These are phyloP conservation scores for Mayamaea pseudoterrestris DNA, from an alignment of 108 stramenopile species.

Conservation along the genomic window DNA sequence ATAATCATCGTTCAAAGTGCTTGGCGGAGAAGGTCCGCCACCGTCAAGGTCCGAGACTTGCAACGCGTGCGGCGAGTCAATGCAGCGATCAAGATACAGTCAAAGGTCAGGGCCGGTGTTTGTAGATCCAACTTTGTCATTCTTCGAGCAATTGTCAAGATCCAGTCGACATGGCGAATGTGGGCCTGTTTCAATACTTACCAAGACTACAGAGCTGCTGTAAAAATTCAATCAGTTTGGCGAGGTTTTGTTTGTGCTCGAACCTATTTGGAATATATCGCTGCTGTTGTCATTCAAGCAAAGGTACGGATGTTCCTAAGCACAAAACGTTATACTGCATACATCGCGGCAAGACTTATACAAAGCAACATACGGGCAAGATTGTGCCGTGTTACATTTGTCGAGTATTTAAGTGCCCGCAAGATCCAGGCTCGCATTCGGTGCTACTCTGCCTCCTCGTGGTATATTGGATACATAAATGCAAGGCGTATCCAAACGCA, in stretches of 20 bases:
- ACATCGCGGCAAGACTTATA: background rate
- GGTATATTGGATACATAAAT: conserved; percentile 43
- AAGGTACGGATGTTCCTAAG: too few relatives aligned
- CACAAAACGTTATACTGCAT: conserved; percentile 18
- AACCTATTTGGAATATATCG: background rate
- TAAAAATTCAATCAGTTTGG: background rate
- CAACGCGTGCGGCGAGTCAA: conserved; percentile 2
- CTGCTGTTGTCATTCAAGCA: conserved; percentile 4
- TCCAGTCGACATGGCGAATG: conserved; percentile 17
- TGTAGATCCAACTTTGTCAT: conserved; percentile 6
- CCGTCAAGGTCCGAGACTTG: background rate
- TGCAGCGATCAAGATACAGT: conserved; percentile 28
- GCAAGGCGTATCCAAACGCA: conserved; percentile 40
- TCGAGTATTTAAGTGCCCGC: too few relatives aligned
- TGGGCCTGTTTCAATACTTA: conserved; percentile 56
- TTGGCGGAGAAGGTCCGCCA: conserved; percentile 20
- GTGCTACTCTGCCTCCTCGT: too few relatives aligned
- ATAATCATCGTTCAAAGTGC: conserved; percentile 49
- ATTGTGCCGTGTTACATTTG: too few relatives aligned
- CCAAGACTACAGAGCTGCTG: conserved; percentile 16
- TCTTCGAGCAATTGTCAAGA: conserved; percentile 2
- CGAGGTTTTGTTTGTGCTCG: background rate
- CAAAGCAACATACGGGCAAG: conserved; percentile 23
- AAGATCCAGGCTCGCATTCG: too few relatives aligned
- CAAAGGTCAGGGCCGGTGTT: conserved; percentile 1